Conservation (phyloP, 2,329 filamentous ascomycete genomes). For the Periconia sp. region DNA sequence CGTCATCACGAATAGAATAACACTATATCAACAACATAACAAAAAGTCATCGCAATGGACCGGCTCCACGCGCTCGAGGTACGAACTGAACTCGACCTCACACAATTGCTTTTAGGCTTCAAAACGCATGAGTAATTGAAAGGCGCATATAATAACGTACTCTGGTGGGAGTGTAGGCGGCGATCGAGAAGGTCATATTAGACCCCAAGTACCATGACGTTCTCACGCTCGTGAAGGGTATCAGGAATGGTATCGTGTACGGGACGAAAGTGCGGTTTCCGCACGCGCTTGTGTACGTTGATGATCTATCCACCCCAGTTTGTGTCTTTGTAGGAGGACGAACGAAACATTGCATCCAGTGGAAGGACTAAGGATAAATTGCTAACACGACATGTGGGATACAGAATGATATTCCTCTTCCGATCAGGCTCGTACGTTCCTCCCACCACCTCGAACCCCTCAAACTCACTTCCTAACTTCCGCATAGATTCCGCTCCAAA, state of each 20-base stretch:
- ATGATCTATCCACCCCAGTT: no score
- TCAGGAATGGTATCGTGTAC: slow-evolving; percentile 96
- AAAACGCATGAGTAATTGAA: background rate
- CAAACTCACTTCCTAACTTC: background rate
- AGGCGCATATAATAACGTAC: background rate
- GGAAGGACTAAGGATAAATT: background rate
- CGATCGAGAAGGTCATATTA: slow-evolving; percentile 74
- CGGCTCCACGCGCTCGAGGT: slow-evolving; percentile 37
- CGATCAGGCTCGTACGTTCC: slow-evolving; percentile 76
- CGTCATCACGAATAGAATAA: no score
- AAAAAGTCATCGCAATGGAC: slow-evolving; percentile 27
- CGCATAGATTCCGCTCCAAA: slow-evolving; percentile 70
- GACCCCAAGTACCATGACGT: slow-evolving; percentile 84
- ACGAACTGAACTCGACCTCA: slow-evolving; percentile 2
- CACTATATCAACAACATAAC: background rate
- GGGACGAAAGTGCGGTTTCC: slow-evolving; percentile 97
- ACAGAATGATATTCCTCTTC: slow-evolving; percentile 94
- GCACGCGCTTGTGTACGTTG: slow-evolving; percentile 80
- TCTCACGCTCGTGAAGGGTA: slow-evolving; percentile 84
- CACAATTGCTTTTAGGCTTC: background rate
- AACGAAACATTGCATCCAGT: no score
- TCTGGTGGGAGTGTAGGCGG: slow-evolving; percentile 51
- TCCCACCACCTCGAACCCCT: slow-evolving; percentile 1
- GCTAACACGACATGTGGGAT: slow-evolving; percentile 8
- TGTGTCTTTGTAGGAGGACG: no score